Conservation (phyloP, 2,329 filamentous ascomycete species). For the Fusarium setosum region DNA sequence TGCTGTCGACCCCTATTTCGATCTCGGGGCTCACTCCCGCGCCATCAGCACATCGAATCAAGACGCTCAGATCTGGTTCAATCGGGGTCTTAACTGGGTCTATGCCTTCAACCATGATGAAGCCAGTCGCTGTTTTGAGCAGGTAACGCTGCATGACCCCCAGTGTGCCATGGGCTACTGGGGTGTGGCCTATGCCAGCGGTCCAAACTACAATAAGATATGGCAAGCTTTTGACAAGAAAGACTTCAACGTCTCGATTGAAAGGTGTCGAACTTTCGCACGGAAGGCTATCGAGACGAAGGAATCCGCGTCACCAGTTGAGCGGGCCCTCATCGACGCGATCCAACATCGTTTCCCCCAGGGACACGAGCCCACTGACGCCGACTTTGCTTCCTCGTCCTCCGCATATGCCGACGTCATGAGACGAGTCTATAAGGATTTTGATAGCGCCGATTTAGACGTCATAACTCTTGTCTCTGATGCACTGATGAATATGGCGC, state of each 20-base stretch:
- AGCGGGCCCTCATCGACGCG: neutral
- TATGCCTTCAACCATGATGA: conserved; percentile 72
- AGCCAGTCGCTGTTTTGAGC: conserved; percentile 60
- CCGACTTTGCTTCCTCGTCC: neutral
- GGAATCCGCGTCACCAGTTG: neutral
- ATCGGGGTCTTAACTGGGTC: conserved; percentile 67
- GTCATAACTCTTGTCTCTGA: conserved; percentile 52
- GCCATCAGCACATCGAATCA: conserved; percentile 1
- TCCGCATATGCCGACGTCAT: conserved; percentile 51
- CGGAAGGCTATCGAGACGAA: neutral
- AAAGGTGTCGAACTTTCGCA: neutral
- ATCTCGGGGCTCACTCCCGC: conserved; percentile 46
- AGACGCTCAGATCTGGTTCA: conserved; percentile 69
- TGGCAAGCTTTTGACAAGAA: conserved; percentile 75
- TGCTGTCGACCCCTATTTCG: conserved; percentile 47
- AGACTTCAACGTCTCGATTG: conserved; percentile 52
- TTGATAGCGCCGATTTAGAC: conserved; percentile 53
- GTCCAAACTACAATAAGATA: conserved; percentile 81
- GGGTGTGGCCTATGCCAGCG: conserved; percentile 76
- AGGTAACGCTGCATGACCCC: conserved; percentile 56
- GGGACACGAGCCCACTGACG: too few relatives aligned
- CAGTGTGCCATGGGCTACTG: conserved; percentile 50
- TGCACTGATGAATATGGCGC: conserved; percentile 60
- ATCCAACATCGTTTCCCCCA: neutral
- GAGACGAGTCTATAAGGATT: conserved; percentile 47